Percentiles rank a stretch among this genome's conserved stretches.
Evolutionary conservation across 164 flowering plant genomes (phyloP).

Genomic region (Chloranthus sessilifolius): DNA sequence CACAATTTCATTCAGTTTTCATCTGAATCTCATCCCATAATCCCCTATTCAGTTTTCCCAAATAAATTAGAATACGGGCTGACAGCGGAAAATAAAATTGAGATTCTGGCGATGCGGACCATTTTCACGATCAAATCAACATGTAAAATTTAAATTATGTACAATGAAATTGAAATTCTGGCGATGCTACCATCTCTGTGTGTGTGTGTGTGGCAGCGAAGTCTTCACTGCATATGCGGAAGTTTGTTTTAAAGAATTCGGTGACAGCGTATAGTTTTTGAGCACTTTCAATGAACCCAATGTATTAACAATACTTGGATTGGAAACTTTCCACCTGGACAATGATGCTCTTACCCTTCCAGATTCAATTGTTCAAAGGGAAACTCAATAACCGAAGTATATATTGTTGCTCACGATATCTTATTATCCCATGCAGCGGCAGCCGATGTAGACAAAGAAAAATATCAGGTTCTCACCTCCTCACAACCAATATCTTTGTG

Average conservation of each 20-base stretch:
- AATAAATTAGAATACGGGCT: too few species aligned
- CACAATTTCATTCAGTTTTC: too few species aligned
- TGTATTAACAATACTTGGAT: conserved; percentile 1
- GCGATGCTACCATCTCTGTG: too few species aligned
- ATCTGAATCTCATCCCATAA: too few species aligned
- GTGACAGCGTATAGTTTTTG: conserved; percentile 10
- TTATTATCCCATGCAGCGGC: conserved; percentile 16
- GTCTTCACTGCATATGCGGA: conserved; percentile 16
- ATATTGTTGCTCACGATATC: conserved; percentile 10
- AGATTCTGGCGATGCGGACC: too few species aligned
- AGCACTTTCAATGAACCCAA: conserved; percentile 16
- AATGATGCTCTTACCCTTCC: conserved; percentile 9
- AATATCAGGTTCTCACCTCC: conserved; percentile 13
- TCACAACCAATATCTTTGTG: conserved; percentile 1
- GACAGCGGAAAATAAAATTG: too few species aligned
- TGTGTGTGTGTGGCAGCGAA: too few species aligned
- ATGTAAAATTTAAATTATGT: too few species aligned
- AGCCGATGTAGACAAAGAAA: conserved; percentile 9
- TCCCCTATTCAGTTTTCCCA: too few species aligned
- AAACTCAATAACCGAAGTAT: conserved; percentile 13
- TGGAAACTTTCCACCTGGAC: conserved; percentile 9
- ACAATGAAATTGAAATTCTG: too few species aligned
- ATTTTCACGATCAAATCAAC: too few species aligned
- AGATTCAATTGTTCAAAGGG: conserved; percentile 9
- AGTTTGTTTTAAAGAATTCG: conserved; percentile 13